phyloP scores from a whole-genome alignment of 192 early-diverging fungal genomes.

The Coemansia sp. region DNA sequence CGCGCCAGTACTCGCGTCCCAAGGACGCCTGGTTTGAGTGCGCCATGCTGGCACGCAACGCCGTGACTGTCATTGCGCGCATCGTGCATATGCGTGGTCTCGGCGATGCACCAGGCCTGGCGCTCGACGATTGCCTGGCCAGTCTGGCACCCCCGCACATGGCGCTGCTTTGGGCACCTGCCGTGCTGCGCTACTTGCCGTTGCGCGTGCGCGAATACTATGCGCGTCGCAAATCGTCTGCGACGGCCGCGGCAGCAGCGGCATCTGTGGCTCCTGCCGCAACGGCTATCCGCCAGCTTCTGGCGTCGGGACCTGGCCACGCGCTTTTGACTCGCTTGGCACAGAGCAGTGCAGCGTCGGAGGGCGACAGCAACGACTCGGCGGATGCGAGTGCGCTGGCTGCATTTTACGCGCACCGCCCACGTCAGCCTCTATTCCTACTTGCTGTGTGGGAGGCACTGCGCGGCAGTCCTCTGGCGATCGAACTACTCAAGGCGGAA shows the following conservation, averaged over 20 bases:
- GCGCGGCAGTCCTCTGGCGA: slow-evolving; percentile 9
- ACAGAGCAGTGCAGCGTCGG: too few relatives aligned
- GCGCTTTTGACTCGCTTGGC: slow-evolving; percentile 13
- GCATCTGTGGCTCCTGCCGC: slow-evolving; percentile 8
- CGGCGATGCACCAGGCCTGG: slow-evolving; percentile 38
- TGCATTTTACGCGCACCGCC: slow-evolving; percentile 57
- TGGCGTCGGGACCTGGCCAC: slow-evolving; percentile 26
- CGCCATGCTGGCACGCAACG: slow-evolving; percentile 48
- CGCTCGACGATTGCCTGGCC: slow-evolving; percentile 36
- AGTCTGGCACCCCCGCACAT: slow-evolving; percentile 27
- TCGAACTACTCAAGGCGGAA: too few relatives aligned
- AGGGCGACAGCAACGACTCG: too few relatives aligned
- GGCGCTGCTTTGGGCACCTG: slow-evolving; percentile 38
- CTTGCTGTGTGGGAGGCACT: slow-evolving; percentile 64
- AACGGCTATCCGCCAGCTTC: slow-evolving; percentile 20
- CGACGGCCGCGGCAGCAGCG: background rate
- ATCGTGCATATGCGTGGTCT: slow-evolving; percentile 46
- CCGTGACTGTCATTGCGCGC: slow-evolving; percentile 47
- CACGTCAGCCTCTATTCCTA: slow-evolving; percentile 63
- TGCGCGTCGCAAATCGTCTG: slow-evolving; percentile 3
- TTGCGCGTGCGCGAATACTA: slow-evolving; percentile 36
- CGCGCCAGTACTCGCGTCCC: slow-evolving; percentile 35
- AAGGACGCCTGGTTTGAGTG: slow-evolving; percentile 51
- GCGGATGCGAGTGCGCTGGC: slow-evolving; percentile 30
- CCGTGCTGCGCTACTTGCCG: slow-evolving; percentile 40